Evolutionary conservation across 2,329 filamentous ascomycete genomes (phyloP), one percentile per base, ranked within the genome.

Genomic region (Ampelomyces quisqualis): DNA sequence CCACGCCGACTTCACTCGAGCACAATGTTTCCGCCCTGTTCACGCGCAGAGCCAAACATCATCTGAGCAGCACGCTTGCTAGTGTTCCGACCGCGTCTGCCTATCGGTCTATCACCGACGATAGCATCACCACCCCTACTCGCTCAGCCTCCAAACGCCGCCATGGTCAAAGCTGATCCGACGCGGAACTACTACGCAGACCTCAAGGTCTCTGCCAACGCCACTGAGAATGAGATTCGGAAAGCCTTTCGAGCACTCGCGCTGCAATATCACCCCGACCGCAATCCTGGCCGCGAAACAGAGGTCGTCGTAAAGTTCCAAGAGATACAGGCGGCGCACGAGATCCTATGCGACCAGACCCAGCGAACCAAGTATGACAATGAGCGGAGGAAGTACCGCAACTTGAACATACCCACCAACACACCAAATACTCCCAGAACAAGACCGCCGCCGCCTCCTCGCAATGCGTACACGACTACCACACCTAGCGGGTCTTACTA

Each of bases 191-290:
- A 93, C 70, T 95, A 95, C 70, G 85, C 82, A 47, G 89, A 94
- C 71, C 76, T 95, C 40, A 87, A 88, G 51, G 71, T 95, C 40
- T 69, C 80, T 2, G 73, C 79, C 8, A 79, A 77, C 56, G 87
- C 87, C 38, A 81, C 85, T 52, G 71, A 81, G 29, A 79, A 83
- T 20, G 88, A 93, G 27, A 83, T 95, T 64, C 91, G 88, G 73
- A 93, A 85, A 68, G 85, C 90, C 59, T 95, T 90, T 69, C 81
- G 86, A 54, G 90, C 89, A 68, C 79, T 95, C 60, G 89, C 89
- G 33, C 75, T 94, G 32, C 86, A 87, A 67, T 94, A 86, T 60
- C 90, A 95, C 61, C 90, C 90, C 6, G 90, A 95, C 65, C 85
- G 90, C 45, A 95, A 95, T 61, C 88, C 85, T 8, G 90, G 90